A percentile compares a stretch with the other conserved stretches of the same genome.
phyloP scores from a whole-genome alignment of 441 rosid genomes.

The Brassica balearica region DNA sequence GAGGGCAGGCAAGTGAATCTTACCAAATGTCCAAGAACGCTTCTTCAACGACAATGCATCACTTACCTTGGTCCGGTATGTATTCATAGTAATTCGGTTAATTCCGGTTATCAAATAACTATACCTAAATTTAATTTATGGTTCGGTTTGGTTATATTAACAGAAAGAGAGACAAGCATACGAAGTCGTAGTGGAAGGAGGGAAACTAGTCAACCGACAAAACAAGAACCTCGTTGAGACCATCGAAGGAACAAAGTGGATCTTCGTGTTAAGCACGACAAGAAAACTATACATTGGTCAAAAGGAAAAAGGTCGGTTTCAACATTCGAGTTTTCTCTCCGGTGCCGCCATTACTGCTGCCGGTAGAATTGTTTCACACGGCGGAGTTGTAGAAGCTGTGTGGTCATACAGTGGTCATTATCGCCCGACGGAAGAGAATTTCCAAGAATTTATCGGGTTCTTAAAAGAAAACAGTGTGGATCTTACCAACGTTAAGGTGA shows the following conservation, averaged over 20 bases:
- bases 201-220: conserved; percentile 55
- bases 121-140: background rate
- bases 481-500: conserved; percentile 86
- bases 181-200: conserved; percentile 59
- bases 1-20: conserved; percentile 64
- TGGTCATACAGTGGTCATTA: conserved; percentile 99
- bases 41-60: conserved; percentile 66
- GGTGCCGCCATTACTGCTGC: conserved; percentile 81
- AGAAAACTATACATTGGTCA: conserved; percentile 59
- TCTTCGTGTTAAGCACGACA: conserved; percentile 70
- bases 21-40: conserved; percentile 56
- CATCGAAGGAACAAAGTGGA: conserved; percentile 63
- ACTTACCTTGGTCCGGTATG: conserved; percentile 74
- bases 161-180: conserved; percentile 65
- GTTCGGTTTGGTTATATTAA: background rate
- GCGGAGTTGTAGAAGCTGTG: conserved; percentile 66
- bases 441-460: conserved; percentile 73
- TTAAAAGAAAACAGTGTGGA: conserved; percentile 72
- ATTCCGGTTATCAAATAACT: background rate
- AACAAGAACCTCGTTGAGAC: conserved; percentile 51
- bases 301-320: conserved; percentile 65
- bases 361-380: conserved; percentile 64
- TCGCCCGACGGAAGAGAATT: conserved; percentile 90
- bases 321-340: conserved; percentile 73
- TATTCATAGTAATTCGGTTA: background rate